These are phyloP conservation scores for Leucocoprinus leucothites DNA, from an alignment of 768 basidiomycete genomes.

Conservation along the genomic window DNA sequence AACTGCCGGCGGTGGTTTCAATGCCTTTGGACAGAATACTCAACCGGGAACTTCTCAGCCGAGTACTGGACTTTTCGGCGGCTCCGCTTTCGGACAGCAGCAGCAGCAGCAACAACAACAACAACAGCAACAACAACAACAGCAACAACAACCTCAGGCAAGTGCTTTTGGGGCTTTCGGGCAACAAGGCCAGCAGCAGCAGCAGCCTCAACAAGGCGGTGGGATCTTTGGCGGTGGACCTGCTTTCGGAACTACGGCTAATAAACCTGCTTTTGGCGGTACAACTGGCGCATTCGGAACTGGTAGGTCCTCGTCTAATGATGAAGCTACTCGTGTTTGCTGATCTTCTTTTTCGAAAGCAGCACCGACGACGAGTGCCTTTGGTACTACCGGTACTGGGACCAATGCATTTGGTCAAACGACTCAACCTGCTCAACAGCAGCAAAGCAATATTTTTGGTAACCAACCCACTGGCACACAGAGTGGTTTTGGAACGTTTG, in stretches of 20 bases:
- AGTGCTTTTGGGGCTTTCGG: conserved; percentile 53
- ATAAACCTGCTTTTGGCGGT: conserved; percentile 26
- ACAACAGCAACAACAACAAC: conserved; percentile 35
- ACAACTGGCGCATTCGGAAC: conserved; percentile 32
- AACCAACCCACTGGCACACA: conserved; percentile 23
- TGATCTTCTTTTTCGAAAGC: background rate
- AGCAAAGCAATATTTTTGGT: conserved; percentile 31
- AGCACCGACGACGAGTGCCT: conserved; percentile 18
- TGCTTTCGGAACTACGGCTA: conserved; percentile 32
- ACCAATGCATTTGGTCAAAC: conserved; percentile 21
- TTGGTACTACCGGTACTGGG: conserved; percentile 21
- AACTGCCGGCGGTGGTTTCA: conserved; percentile 34
- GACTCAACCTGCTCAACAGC: conserved; percentile 27
- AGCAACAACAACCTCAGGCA: conserved; percentile 27
- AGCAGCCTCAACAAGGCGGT: conserved; percentile 29
- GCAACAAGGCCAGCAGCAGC: conserved; percentile 23
- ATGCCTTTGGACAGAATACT: conserved; percentile 20
- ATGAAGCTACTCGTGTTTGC: conserved; percentile 9
- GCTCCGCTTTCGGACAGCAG: conserved; percentile 17
- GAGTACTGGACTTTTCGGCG: conserved; percentile 36
- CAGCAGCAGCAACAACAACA: conserved; percentile 27
- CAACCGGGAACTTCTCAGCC: conserved; percentile 15
- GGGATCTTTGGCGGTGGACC: conserved; percentile 22
- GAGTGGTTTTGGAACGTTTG: conserved; percentile 39
- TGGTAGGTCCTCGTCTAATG: conserved; percentile 16